Conservation (phyloP, 2,329 filamentous ascomycete genomes). For the Orbilia javanica region DNA sequence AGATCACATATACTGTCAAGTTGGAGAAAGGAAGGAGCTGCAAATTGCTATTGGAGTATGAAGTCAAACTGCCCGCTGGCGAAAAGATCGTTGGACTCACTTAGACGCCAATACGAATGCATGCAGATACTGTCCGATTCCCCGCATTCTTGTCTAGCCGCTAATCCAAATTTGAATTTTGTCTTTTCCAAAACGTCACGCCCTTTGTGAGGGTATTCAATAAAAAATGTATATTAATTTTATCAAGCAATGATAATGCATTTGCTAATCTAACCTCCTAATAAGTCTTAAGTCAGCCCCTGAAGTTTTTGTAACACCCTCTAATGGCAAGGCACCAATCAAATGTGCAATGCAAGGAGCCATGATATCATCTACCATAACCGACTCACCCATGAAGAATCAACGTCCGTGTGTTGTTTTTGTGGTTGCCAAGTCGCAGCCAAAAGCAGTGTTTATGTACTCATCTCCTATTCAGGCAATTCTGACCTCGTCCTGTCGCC, state of each 20-base stretch:
- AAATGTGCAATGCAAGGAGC: too few species aligned
- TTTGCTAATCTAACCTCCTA: not conserved
- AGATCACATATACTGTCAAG: slow-evolving; percentile 67
- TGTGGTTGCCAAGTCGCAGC: slow-evolving; percentile 29
- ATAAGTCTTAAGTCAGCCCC: not conserved
- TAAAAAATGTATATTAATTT: slow-evolving; percentile 10
- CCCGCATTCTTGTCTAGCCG: not conserved
- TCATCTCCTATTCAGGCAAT: slow-evolving; percentile 38
- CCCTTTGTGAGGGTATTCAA: not conserved
- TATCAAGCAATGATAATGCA: not conserved
- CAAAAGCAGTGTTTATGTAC: slow-evolving; percentile 23
- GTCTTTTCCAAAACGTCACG: not conserved
- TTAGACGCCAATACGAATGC: slow-evolving; percentile 6
- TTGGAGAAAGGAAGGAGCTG: slow-evolving; percentile 72
- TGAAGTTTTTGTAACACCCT: not conserved
- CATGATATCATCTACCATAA: not conserved
- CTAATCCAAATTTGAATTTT: not conserved
- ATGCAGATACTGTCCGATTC: not conserved
- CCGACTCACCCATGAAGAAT: too few species aligned
- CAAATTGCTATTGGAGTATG: slow-evolving; percentile 73
- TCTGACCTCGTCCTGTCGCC: slow-evolving; percentile 20
- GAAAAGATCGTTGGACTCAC: slow-evolving; percentile 65
- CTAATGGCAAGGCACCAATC: too few species aligned
- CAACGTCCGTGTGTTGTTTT: slow-evolving; percentile 5
- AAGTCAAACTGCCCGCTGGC: slow-evolving; percentile 71